A percentile compares a stretch with the other conserved stretches of the same genome.
phyloP scores from a whole-genome alignment of 2,329 filamentous ascomycete genomes.

The Drechmeria coniospora region DNA sequence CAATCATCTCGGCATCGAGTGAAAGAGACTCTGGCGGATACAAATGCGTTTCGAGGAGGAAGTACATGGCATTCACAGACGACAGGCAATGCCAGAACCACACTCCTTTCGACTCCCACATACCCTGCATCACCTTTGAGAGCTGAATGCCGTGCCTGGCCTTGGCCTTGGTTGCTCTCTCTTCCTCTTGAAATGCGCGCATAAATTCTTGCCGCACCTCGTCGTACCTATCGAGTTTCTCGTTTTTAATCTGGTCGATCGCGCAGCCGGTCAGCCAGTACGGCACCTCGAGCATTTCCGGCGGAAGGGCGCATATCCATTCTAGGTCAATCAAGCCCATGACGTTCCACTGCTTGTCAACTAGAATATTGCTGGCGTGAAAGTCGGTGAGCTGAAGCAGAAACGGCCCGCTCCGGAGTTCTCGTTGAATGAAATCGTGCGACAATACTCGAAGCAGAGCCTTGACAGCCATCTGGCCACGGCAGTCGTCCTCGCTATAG shows the following conservation, averaged over 20 bases:
- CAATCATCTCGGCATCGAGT: conserved; percentile 2
- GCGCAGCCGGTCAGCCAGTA: conserved; percentile 9
- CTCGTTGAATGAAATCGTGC: conserved; percentile 10
- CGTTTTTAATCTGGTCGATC: conserved; percentile 7
- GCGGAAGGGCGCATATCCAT: conserved; percentile 15
- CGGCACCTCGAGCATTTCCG: conserved; percentile 7
- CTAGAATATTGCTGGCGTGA: conserved; percentile 18
- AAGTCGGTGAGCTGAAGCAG: conserved; percentile 16
- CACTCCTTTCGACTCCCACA: conserved; percentile 7
- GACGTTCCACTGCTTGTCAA: conserved; percentile 20
- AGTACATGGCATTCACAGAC: conserved; percentile 6
- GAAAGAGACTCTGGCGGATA: conserved; percentile 2
- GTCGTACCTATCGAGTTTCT: conserved; percentile 6
- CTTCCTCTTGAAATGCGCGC: conserved; percentile 6
- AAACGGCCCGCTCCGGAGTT: conserved; percentile 13
- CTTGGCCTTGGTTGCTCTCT: conserved; percentile 1
- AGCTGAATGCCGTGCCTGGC: conserved; percentile 3
- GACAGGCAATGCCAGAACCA: conserved; percentile 8
- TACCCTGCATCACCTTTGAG: conserved; percentile 6
- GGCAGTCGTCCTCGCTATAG: conserved; percentile 11
- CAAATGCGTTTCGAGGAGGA: conserved; percentile 5
- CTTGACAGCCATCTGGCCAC: conserved; percentile 12
- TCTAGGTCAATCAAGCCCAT: conserved; percentile 18
- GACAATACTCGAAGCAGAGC: conserved; percentile 10
- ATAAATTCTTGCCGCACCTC: conserved; percentile 7